These are phyloP conservation scores for Aspergillus egyptiacus DNA, from an alignment of 495 filamentous ascomycete species.

Conservation along the genomic window DNA sequence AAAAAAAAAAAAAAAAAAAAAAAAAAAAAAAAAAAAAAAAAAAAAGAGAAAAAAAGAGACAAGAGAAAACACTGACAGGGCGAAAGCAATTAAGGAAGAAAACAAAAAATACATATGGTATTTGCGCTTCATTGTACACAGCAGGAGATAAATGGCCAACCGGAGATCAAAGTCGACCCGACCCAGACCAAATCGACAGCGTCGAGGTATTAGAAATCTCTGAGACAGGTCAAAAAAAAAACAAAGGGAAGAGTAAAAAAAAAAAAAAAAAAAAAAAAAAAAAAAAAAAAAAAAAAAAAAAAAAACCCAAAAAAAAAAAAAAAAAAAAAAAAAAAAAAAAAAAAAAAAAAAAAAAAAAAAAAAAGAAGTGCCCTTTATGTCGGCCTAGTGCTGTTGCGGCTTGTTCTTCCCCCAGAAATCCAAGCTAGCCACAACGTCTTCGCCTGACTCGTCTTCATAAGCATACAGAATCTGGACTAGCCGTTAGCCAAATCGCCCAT, in stretches of 20 bases:
- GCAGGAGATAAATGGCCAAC: constrained; percentile 20
- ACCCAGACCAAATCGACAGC: constrained; percentile 15
- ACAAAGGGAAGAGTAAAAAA: constrained; percentile 3
- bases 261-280: not conserved
- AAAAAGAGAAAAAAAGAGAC: constrained; percentile 19
- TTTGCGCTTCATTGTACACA: constrained; percentile 48
- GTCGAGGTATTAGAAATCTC: constrained; percentile 19
- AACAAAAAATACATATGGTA: constrained; percentile 30
- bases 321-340: too few relatives aligned
- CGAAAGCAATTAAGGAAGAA: constrained; percentile 18
- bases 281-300: not conserved
- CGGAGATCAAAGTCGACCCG: constrained; percentile 18
- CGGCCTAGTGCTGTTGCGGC: constrained; percentile 33
- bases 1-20: constrained; percentile 9
- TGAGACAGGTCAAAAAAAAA: constrained; percentile 8
- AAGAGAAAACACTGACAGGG: constrained; percentile 24
- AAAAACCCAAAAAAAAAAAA: too few relatives aligned
- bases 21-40: constrained; percentile 15
- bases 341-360: not conserved
- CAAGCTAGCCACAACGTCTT: constrained; percentile 89
- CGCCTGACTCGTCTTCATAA: constrained; percentile 89
- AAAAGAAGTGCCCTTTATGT: constrained; percentile 3
- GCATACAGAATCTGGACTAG: constrained; percentile 75
- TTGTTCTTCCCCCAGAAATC: constrained; percentile 80
- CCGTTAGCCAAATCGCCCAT: constrained; percentile 11